Evolutionary conservation across 2,329 filamentous ascomycete genomes (phyloP), one percentile per base, ranked within the genome.

Genomic region (Exophiala calicioides): DNA sequence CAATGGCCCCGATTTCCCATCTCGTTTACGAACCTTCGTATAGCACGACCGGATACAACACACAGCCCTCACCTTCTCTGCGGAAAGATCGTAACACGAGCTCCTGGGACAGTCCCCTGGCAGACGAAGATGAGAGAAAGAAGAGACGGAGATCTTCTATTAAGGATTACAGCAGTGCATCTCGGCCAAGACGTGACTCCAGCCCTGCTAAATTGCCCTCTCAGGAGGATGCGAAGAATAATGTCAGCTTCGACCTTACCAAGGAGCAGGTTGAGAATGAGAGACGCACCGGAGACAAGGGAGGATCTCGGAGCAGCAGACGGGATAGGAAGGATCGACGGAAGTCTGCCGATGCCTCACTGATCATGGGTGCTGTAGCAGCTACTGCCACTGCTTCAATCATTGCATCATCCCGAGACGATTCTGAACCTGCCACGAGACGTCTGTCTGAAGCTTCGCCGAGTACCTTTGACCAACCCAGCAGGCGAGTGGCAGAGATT

Each of bases 1-100:
- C 90, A 2, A 78, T 88, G 48, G 75, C 79, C 2, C 88, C 87
- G 0, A 81, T 94, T 2, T 83, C 84, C 27, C 78, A 51, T 21
- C 46, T 55, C 27, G 33, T 52, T 23, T 21, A 53, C 8, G 31
- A 44, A 6, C 39, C 30, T 13, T n/a, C 5, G 13, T 39, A 32
- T 13, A 21, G n/a, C 24, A 19, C 27, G 16, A 21, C 9, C 10
- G n/a, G 16, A 9, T 13, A 10, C 24, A 20, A 20, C 7, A 3
- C n/a, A 41, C 15, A 18, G 13, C 10, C 12, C 23, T 19, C 15
- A 13, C n/a, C 10, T 13, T 7, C 19, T 34, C 7, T 10, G 19
- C 32, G 19, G 18, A 7, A 34, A 15, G 32, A 34, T 10, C 16
- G n/a, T 34, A 34, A 16, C 32, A 9, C 10, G 3, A 12, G n/a